Evolutionary conservation across 148 eudicot genomes (phyloP).

Genomic region (Pouteria glomerata): DNA sequence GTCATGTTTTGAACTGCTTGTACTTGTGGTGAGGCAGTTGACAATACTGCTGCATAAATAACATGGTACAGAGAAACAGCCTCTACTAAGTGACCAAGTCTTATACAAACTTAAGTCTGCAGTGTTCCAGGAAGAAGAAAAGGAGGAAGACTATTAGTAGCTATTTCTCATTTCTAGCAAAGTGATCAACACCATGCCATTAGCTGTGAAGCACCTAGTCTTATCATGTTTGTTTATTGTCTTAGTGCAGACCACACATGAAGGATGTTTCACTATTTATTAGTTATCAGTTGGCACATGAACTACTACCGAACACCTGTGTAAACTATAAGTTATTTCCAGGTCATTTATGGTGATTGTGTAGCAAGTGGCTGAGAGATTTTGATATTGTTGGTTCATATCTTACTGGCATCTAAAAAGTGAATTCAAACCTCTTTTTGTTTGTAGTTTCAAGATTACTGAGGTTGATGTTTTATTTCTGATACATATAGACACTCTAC

Average conservation of each 20-base stretch:
- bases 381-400: not conserved
- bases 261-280: not conserved
- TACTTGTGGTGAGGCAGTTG: no score
- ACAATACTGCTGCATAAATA: not conserved
- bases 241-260: not conserved
- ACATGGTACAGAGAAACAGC: not conserved
- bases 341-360: not conserved
- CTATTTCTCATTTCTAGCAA: no score
- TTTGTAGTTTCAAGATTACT: not conserved
- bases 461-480: not conserved
- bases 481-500: constrained; percentile 4
- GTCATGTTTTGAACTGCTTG: no score
- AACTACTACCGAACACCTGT: not conserved
- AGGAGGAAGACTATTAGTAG: no score
- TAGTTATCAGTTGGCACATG: not conserved
- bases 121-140: no score
- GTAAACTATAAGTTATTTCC: not conserved
- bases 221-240: not conserved
- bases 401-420: not conserved
- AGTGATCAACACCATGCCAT: not conserved
- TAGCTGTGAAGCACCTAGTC: not conserved
- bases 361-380: not conserved
- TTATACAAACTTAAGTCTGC: not conserved
- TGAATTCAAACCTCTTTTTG: not conserved
- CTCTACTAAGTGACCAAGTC: not conserved